Base-by-base conservation (phyloP, 2,329 filamentous ascomycete species). In the Madurella fahalii region DNA sequence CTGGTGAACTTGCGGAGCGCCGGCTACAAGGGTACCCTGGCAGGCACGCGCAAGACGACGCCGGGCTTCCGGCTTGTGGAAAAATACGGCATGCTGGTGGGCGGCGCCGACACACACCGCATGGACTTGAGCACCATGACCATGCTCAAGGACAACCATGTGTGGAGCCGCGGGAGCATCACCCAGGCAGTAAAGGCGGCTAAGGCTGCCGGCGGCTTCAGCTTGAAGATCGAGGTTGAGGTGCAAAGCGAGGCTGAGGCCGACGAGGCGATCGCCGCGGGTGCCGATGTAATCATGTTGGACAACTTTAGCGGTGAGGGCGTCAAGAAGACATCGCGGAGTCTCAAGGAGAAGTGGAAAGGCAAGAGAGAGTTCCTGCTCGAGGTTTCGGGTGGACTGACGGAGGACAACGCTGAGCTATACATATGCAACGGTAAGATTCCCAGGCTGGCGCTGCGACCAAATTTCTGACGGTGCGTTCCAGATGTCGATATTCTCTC, bases 111-210 rank as follows among this genome's bases (percentile, higher is more conserved):
- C 72, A 83, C 86, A 2, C 94, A 99, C 71, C 80, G 94, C 32
- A 90, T 96, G 73, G 94, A 99, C 70, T 77, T 99, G 53, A 89
- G 85, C 69, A 83, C 86, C 61, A 97, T 99, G 94, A 92, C 92
- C 53, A 99, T 99, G 94, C 80, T 99, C 61, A 99, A 99, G 77
- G 94, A 99, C 73, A 99, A 99, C 73, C 94, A 99, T 73, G 87
- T 99, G 54, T 96, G 93, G 87, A 90, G 90, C 59, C 86, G 88
- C 51, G 87, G 87, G 25, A 89, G 87, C 68, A 97, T 99, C 70
- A 85, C 87, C 1, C 84, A 88, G 18, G 94, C 94, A 5, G 92
- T 99, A 20, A 77, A 77, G 40, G 90, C 93, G 2, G 94, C 94
- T 20, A 90, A 90, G 69, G 79, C 85, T 11, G 90, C 87, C 0